phyloP scores from a whole-genome alignment of 2,329 filamentous ascomycete species.

The Helminthosporium solani region DNA sequence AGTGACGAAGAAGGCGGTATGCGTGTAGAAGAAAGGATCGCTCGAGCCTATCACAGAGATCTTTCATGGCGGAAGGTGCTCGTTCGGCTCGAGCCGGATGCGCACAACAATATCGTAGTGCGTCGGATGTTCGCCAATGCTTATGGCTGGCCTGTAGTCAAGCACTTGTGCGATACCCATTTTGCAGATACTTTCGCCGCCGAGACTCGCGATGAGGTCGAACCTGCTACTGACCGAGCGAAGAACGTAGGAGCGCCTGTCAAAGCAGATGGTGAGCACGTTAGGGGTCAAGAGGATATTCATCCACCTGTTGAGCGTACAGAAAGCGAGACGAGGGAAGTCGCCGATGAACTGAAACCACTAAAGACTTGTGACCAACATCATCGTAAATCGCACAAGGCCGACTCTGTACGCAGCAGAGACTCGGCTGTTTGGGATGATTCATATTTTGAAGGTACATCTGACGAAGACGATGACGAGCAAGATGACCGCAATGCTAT shows the following conservation, averaged over 20 bases:
- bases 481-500: slow-evolving; percentile 39
- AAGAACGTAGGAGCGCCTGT: slow-evolving; percentile 59
- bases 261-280: slow-evolving; percentile 66
- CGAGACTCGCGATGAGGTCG: slow-evolving; percentile 65
- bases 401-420: slow-evolving; percentile 34
- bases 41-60: slow-evolving; percentile 87
- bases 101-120: slow-evolving; percentile 98
- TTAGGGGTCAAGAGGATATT: slow-evolving; percentile 47
- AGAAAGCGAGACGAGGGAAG: slow-evolving; percentile 52
- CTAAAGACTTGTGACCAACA: slow-evolving; percentile 25
- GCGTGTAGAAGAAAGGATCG: slow-evolving; percentile 97
- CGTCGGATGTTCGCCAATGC: slow-evolving; percentile 96
- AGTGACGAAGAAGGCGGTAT: slow-evolving; percentile 61
- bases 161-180: slow-evolving; percentile 92
- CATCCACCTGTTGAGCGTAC: slow-evolving; percentile 44
- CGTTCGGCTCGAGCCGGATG: slow-evolving; percentile 91
- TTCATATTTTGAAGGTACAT: slow-evolving; percentile 50
- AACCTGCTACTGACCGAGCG: slow-evolving; percentile 68
- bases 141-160: slow-evolving; percentile 94
- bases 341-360: slow-evolving; percentile 43
- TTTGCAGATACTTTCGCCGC: slow-evolving; percentile 75
- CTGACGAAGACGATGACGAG: slow-evolving; percentile 49
- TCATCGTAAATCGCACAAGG: slow-evolving; percentile 24
- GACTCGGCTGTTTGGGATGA: slow-evolving; percentile 53
- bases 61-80: slow-evolving; percentile 96